phyloP scores from a whole-genome alignment of 345 rosid species.

The Angophora floribunda region DNA sequence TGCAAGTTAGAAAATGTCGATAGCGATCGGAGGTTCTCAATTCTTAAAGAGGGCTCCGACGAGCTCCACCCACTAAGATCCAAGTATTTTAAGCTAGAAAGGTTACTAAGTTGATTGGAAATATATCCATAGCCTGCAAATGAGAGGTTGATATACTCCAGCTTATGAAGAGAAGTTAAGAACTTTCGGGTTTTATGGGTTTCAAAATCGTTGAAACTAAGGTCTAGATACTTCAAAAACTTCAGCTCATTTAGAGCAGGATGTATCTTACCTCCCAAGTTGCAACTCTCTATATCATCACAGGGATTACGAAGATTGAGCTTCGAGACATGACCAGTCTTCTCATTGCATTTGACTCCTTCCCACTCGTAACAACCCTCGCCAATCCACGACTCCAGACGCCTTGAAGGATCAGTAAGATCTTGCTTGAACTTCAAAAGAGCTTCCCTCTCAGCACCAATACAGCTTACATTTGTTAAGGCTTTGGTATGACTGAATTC shows the following conservation, averaged over 20 bases:
- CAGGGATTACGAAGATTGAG: constrained; percentile 14
- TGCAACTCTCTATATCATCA: not conserved
- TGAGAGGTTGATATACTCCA: not conserved
- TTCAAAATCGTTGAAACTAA: not conserved
- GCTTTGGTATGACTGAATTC: not conserved
- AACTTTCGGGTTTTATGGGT: not conserved
- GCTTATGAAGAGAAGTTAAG: not conserved
- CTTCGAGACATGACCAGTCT: not conserved
- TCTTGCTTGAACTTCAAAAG: constrained; percentile 11
- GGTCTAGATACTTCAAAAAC: not conserved
- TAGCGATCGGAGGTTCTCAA: not conserved
- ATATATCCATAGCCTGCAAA: not conserved
- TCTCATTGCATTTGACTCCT: constrained; percentile 7
- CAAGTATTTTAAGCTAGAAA: not conserved
- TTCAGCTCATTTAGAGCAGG: not conserved
- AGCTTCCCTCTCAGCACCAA: constrained; percentile 3
- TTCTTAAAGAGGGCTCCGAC: not conserved
- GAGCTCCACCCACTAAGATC: not conserved
- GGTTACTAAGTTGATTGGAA: not conserved
- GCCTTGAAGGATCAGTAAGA: constrained; percentile 16
- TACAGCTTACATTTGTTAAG: constrained; percentile 2
- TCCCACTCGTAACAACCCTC: constrained; percentile 13
- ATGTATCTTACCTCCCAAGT: not conserved
- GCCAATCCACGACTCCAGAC: constrained; percentile 21
- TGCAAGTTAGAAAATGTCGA: not conserved